Percentiles rank a stretch among this genome's conserved stretches.
phyloP scores from a whole-genome alignment of 192 early-diverging fungal species.

The Coemansia sp. region DNA sequence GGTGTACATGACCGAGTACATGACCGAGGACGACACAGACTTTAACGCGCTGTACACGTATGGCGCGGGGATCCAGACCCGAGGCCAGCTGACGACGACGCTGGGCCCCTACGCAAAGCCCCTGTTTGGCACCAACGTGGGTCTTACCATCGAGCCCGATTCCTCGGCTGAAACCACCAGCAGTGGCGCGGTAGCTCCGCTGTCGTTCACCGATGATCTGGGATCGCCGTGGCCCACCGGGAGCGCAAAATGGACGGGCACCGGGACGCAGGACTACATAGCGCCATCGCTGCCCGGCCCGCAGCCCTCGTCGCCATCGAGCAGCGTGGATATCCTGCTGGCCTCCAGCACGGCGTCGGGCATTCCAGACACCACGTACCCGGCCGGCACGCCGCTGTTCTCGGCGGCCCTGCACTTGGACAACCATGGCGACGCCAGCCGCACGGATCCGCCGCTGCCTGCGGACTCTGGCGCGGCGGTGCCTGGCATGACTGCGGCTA shows the following conservation, averaged over 20 bases:
- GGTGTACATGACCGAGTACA: constrained; percentile 32
- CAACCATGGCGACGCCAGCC: not conserved
- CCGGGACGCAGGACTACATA: constrained; percentile 22
- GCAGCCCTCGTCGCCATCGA: constrained; percentile 5
- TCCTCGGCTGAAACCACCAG: constrained; percentile 8
- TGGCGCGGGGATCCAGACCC: constrained; percentile 38
- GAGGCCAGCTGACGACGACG: constrained; percentile 24
- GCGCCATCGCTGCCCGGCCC: constrained; percentile 24
- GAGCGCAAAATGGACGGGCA: constrained; percentile 21
- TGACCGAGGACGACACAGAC: constrained; percentile 38
- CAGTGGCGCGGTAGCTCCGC: not conserved
- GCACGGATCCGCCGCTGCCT: not conserved
- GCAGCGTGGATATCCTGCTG: constrained; percentile 19
- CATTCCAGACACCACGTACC: constrained; percentile 16
- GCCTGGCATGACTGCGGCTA: not conserved
- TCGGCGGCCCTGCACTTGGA: not conserved
- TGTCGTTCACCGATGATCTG: constrained; percentile 29
- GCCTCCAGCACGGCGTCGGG: not conserved
- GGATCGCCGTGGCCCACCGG: not conserved
- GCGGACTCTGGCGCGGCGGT: not conserved
- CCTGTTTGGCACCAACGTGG: constrained; percentile 42
- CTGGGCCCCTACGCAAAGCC: constrained; percentile 38
- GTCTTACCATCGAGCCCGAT: constrained; percentile 31
- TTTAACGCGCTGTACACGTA: constrained; percentile 34
- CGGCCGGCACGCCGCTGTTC: constrained; percentile 44